A percentile compares a stretch with the other conserved stretches of the same genome.
Evolutionary conservation across 495 filamentous ascomycete species (phyloP).

Genomic region (Penicillium lividum): DNA sequence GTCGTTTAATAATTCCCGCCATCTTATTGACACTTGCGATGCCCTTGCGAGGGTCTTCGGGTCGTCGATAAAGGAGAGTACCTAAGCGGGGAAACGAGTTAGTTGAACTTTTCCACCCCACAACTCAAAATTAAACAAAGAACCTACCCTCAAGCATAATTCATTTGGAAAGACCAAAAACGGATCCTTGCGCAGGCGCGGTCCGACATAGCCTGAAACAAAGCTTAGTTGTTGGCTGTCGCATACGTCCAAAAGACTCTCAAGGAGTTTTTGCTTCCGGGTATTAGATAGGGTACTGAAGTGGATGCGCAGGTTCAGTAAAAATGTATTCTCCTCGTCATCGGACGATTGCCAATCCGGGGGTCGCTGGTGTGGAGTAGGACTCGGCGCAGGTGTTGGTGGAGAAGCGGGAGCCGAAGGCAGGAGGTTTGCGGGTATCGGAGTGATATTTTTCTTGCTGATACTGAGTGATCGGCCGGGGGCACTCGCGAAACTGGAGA

Average conservation of each 20-base stretch:
- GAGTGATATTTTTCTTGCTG: constrained; percentile 49
- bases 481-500: constrained; percentile 36
- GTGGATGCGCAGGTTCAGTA: constrained; percentile 54
- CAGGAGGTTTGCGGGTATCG: constrained; percentile 59
- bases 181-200: constrained; percentile 91
- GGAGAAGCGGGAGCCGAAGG: constrained; percentile 69
- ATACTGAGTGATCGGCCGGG: constrained; percentile 54
- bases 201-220: constrained; percentile 88
- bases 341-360: constrained; percentile 59
- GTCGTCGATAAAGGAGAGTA: constrained; percentile 93
- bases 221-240: constrained; percentile 94
- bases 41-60: constrained; percentile 87
- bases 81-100: constrained; percentile 45
- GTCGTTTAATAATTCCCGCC: constrained; percentile 90
- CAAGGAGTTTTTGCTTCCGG: constrained; percentile 66
- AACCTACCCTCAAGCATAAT: constrained; percentile 77
- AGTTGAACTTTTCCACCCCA: constrained; percentile 6
- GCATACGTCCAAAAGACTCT: constrained; percentile 85
- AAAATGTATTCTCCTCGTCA: constrained; percentile 57
- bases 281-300: constrained; percentile 56
- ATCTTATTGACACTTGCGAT: constrained; percentile 88
- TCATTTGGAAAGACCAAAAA: constrained; percentile 89
- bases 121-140: constrained; percentile 1
- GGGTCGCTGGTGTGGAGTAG: constrained; percentile 60
- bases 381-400: constrained; percentile 68